Conservation (phyloP, 192 early-diverging fungal species). For the Dissophora globulifera region DNA sequence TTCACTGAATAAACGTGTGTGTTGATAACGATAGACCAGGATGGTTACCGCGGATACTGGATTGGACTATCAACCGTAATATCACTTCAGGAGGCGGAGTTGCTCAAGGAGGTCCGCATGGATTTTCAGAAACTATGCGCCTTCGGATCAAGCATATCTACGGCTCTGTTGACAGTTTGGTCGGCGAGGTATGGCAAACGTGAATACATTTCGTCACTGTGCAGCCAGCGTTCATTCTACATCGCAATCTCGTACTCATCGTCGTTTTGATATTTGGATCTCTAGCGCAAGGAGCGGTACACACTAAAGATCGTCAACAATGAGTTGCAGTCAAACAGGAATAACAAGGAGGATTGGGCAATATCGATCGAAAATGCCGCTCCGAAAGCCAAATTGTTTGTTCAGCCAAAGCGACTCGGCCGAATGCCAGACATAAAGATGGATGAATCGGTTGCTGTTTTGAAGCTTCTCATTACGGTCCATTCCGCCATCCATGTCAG, state of each 20-base stretch:
- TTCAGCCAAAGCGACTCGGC: conserved; percentile 32
- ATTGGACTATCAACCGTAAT: conserved; percentile 57
- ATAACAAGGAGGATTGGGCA: background rate
- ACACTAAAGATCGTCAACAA: conserved; percentile 1
- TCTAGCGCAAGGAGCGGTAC: conserved; percentile 31
- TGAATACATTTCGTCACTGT: too few relatives aligned
- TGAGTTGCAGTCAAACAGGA: background rate
- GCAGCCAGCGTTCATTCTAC: too few relatives aligned
- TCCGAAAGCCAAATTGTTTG: background rate
- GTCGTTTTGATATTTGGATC: too few relatives aligned
- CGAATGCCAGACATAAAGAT: conserved; percentile 51
- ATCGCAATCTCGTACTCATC: too few relatives aligned
- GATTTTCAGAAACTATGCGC: conserved; percentile 40
- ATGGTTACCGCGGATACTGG: conserved; percentile 62
- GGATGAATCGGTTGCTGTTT: conserved; percentile 55
- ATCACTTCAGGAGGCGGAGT: conserved; percentile 13
- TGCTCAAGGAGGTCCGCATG: conserved; percentile 9
- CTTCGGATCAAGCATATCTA: conserved; percentile 40
- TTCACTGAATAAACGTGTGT: too few relatives aligned
- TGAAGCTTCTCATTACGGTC: conserved; percentile 63
- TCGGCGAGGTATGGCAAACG: conserved; percentile 56
- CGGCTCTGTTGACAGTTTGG: conserved; percentile 31
- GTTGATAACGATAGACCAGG: conserved; percentile 51
- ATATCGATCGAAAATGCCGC: background rate
- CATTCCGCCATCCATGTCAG: conserved; percentile 55